Percentiles rank a stretch among this genome's conserved stretches.
phyloP scores from a whole-genome alignment of 2,329 filamentous ascomycete species.

The Gnomoniopsis smithogilvyi region DNA sequence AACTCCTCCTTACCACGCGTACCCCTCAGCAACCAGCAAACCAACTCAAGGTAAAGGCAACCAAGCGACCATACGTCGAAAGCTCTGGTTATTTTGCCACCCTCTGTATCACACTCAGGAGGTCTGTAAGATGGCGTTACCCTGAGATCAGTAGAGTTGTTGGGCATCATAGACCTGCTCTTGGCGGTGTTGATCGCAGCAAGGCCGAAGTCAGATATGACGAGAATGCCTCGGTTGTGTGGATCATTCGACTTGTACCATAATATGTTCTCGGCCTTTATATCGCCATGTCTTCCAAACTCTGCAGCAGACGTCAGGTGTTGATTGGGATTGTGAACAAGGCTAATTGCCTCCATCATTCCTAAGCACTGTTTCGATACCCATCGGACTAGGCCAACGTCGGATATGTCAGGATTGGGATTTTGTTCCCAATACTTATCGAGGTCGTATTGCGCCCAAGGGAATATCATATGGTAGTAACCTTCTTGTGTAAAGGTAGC shows the following conservation, averaged over 20 bases:
- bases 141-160: not conserved
- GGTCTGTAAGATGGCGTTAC: conserved; percentile 11
- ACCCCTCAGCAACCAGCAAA: conserved; percentile 25
- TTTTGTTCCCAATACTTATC: not conserved
- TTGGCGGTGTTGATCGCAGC: conserved; percentile 6
- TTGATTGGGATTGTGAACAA: conserved; percentile 1
- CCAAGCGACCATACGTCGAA: conserved; percentile 29
- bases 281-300: conserved; percentile 21
- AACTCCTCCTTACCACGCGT: not conserved
- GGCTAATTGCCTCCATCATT: conserved; percentile 3
- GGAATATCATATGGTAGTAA: conserved; percentile 8
- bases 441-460: conserved; percentile 5
- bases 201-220: conserved; percentile 14
- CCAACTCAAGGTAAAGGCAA: conserved; percentile 26
- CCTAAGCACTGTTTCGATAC: conserved; percentile 5
- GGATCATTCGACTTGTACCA: conserved; percentile 12
- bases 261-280: conserved; percentile 23
- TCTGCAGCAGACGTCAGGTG: not conserved
- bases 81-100: conserved; percentile 8
- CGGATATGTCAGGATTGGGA: not conserved
- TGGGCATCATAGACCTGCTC: conserved; percentile 9
- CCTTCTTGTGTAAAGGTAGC: not conserved
- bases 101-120: conserved; percentile 4
- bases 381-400: not conserved
- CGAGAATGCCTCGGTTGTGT: not conserved